Base-by-base conservation (phyloP, 176 grass and related monocot genomes). In the Areca catechu region DNA sequence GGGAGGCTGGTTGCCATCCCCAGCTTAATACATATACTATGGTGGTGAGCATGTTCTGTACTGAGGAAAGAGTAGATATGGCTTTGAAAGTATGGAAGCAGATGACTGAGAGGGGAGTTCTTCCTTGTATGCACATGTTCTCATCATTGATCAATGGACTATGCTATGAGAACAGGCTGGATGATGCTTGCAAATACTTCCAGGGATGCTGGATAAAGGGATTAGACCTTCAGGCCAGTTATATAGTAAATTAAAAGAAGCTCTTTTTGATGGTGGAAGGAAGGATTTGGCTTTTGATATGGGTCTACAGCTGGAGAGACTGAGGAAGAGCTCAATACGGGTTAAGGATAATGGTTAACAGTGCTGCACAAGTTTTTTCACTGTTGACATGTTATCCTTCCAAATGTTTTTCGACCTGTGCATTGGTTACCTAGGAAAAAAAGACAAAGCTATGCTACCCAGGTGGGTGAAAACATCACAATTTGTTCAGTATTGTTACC, bases 41-140 rank as follows among this genome's bases (percentile, higher is more conserved):
- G 73, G 81, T 92, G 72, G 69, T 92, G 20, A 66, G 71, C 64
- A 77, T 82, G 86, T 85, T 86, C 60, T 90, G 78, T 55, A 76
- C 50, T 48, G 67, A 72, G 16, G 71, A 65, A 60, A 83, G 83
- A 71, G 72, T 83, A 60, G 88, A 92, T 70, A 86, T 92, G 76
- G 88, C 88, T 22, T 65, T 92, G 52, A 82, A 82, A 66, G 69
- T 85, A 20, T 90, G 82, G 86, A 73, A 82, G 51, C 74, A 90
- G 60, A 90, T 79, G 82, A 79, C 74, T 30, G 77, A 76, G 53
- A 90, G 69, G 58, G 82, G 82, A 56, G 67, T 85, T 21, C 54
- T 77, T 69, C 86, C 86, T 27, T 82, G 86, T 53, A 85, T 82
- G 82, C 82, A 85, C 64, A 85, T 85, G 78, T 85, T 85, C 48